Percentiles rank a stretch among this genome's conserved stretches.
phyloP scores from a whole-genome alignment of 345 rosid species.

The Salix brachista region DNA sequence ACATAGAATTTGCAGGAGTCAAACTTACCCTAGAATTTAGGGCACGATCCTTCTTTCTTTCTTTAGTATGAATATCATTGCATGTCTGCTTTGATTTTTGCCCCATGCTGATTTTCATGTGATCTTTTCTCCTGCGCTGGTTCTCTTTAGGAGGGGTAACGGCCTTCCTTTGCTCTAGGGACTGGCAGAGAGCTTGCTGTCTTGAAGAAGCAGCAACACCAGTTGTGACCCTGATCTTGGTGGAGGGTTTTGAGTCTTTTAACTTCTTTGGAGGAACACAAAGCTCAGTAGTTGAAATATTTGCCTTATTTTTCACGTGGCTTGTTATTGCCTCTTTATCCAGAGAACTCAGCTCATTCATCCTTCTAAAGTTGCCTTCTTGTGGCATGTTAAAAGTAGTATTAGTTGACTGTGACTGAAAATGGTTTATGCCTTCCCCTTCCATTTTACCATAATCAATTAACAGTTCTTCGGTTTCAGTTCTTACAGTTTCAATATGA shows the following conservation, averaged over 20 bases:
- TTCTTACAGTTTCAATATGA: constrained; percentile 15
- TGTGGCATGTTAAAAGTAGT: constrained; percentile 13
- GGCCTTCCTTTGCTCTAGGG: constrained; percentile 27
- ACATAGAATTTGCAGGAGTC: not conserved
- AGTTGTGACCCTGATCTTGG: constrained; percentile 20
- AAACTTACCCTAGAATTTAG: constrained; percentile 34
- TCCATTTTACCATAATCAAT: constrained; percentile 19
- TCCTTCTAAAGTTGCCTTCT: constrained; percentile 27
- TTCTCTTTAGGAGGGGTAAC: constrained; percentile 33
- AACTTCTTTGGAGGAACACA: constrained; percentile 28
- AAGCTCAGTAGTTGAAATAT: constrained; percentile 8
- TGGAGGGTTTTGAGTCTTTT: constrained; percentile 25
- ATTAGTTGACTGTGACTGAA: constrained; percentile 10
- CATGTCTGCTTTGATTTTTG: constrained; percentile 35
- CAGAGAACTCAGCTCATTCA: constrained; percentile 18
- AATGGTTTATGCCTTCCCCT: constrained; percentile 18
- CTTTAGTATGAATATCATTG: constrained; percentile 30
- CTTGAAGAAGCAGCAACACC: constrained; percentile 28
- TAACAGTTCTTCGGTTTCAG: constrained; percentile 8
- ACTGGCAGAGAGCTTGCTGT: constrained; percentile 30
- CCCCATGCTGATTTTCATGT: not conserved
- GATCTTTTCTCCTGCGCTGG: constrained; percentile 34
- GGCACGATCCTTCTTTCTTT: constrained; percentile 32
- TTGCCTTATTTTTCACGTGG: constrained; percentile 17
- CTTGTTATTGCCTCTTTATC: constrained; percentile 18